A percentile compares a stretch with the other conserved stretches of the same genome.
Evolutionary conservation across 108 stramenopile species (phyloP).

Genomic region (Hondaea fermentalgiana): DNA sequence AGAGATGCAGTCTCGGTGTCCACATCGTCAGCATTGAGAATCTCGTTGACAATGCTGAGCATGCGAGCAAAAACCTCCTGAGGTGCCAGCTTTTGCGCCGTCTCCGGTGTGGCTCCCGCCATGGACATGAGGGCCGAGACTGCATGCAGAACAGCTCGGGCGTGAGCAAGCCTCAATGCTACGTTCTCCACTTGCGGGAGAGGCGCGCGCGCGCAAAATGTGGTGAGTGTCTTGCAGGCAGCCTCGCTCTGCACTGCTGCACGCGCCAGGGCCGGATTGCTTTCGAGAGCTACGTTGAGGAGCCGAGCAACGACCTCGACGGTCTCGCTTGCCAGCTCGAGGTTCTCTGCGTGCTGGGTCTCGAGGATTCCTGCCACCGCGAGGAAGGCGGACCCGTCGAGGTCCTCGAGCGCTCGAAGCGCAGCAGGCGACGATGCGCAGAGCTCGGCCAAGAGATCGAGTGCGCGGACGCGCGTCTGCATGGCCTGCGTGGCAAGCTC

Average conservation of each 20-base stretch:
- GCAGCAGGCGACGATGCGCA: not conserved
- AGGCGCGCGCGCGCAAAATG: not conserved
- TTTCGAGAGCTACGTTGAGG: not conserved
- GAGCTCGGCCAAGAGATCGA: not conserved
- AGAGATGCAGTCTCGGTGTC: not conserved
- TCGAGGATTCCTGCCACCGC: not conserved
- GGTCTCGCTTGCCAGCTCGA: not conserved
- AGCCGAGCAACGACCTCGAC: not conserved
- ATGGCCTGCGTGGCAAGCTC: not conserved
- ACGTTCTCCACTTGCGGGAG: not conserved
- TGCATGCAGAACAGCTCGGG: not conserved
- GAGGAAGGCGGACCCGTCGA: not conserved
- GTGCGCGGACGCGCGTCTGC: not conserved
- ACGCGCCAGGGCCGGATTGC: not conserved
- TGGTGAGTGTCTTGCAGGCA: not conserved
- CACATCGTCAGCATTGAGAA: not conserved
- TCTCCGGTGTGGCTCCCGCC: not conserved
- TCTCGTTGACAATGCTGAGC: not conserved
- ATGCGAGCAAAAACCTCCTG: not conserved
- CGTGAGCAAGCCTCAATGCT: not conserved
- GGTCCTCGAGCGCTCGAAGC: not conserved
- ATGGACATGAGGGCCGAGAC: not conserved
- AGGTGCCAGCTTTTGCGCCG: not conserved
- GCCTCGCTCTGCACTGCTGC: not conserved
- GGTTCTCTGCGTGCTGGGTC: not conserved